A percentile compares a stretch with the other conserved stretches of the same genome.
These are phyloP conservation scores for Phyllosticta paracitricarpa DNA, from an alignment of 2,329 filamentous ascomycete species.

Conservation along the genomic window DNA sequence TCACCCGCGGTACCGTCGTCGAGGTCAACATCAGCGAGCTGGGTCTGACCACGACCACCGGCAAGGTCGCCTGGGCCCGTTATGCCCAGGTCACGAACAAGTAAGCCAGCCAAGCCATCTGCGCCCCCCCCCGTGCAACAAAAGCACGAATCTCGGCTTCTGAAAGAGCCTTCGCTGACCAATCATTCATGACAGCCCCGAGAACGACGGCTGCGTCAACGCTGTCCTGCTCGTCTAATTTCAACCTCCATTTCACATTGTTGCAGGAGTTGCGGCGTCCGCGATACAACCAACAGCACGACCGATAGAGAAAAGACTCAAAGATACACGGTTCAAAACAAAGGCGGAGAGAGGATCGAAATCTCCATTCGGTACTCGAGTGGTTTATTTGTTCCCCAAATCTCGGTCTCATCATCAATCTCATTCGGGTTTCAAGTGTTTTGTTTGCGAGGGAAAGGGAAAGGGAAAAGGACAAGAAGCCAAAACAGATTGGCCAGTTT, in stretches of 20 bases:
- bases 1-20: constrained; percentile 63
- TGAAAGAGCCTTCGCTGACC: neutral
- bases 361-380: no score
- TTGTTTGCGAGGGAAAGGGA: neutral
- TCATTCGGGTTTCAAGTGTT: neutral
- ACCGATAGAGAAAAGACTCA: no score
- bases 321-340: no score
- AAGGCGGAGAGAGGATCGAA: no score
- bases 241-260: neutral
- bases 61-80: constrained; percentile 64
- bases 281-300: neutral
- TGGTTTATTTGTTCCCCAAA: neutral
- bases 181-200: constrained; percentile 17
- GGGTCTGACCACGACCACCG: constrained; percentile 63
- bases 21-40: constrained; percentile 93
- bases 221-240: constrained; percentile 13
- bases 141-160: no score
- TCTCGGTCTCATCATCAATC: neutral
- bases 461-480: neutral
- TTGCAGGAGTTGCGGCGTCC: neutral
- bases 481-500: neutral
- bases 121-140: neutral
- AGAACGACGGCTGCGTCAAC: constrained; percentile 30
- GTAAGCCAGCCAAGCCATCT: neutral
- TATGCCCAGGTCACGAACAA: constrained; percentile 20